Base-by-base conservation (phyloP, 805 yeast species). In the Wickerhamomyces rabaulensis region DNA sequence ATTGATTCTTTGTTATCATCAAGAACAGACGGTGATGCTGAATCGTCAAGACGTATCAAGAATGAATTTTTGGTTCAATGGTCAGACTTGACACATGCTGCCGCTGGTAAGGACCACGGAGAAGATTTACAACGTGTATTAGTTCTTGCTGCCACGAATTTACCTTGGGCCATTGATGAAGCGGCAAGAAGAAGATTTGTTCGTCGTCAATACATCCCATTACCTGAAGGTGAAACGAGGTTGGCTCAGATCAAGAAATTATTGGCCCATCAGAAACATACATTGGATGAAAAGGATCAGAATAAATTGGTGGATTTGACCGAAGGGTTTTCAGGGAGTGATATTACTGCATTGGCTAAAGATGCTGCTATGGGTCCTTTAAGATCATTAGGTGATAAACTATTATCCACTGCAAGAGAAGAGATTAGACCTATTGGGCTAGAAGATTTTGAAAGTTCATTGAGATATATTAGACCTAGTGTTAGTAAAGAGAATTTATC, bases 281-380 rank as follows among this genome's bases (percentile, higher is more conserved):
- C 84, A 52, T 65, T 94, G 17, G 64, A 79, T 7, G 87, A 79
- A 1, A 72, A 64, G 6, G 96, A 92, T 49, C 74, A 79, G 49
- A 76, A 73, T 7, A 70, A 70, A 37, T 72, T 92, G 20, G 79
- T 87, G 29, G 71, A 70, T 10, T 56, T 86, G 53, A 88, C 96
- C 0, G 81, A 82, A n/a, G 94, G 89, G 1, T 89, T 84, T 64
- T 87, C 96, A 13, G 98, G 98, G 1, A 84, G 95, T 53, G 99
- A 92, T 65, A 79, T 92, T 41, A 94, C 98, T 0, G 95, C 97
- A 1, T 69, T 92, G 52, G 96, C 98, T 2, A 94, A 94, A 65
- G 99, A 92, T 61, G 95, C 97, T 3, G 99, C 98, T 1, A 92
- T 92, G 97, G 96, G 96, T 3, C 98, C 99, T 1, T 73, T 94